Percentiles rank a stretch among this genome's conserved stretches.
Evolutionary conservation across 768 basidiomycete genomes (phyloP).

Genomic region (Pholiota conissans): DNA sequence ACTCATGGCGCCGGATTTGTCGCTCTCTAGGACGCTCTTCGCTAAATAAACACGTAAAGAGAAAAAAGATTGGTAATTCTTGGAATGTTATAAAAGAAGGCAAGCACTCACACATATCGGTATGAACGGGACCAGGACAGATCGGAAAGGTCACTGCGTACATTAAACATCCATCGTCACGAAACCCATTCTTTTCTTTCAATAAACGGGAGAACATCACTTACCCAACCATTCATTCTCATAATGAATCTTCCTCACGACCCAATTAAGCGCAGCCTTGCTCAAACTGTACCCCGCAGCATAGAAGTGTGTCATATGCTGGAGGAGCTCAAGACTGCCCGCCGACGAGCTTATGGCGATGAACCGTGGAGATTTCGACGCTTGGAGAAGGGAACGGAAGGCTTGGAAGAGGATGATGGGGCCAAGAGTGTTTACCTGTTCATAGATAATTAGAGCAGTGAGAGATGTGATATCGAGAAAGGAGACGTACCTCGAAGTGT

Average conservation of each 20-base stretch:
- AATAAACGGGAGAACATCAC: too few relatives aligned
- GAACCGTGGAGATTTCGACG: background rate
- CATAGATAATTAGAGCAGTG: background rate
- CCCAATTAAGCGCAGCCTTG: constrained; percentile 6
- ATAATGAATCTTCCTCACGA: constrained; percentile 5
- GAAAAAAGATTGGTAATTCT: too few relatives aligned
- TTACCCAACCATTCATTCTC: constrained; percentile 10
- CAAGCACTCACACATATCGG: constrained; percentile 6
- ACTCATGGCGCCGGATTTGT: too few relatives aligned
- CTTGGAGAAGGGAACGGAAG: background rate
- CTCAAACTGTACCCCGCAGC: background rate
- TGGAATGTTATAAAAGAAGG: background rate
- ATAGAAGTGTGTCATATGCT: background rate
- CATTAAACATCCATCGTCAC: too few relatives aligned
- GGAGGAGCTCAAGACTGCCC: background rate
- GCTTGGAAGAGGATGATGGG: constrained; percentile 5
- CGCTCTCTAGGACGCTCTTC: too few relatives aligned
- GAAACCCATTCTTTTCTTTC: too few relatives aligned
- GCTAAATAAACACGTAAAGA: too few relatives aligned
- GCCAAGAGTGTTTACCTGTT: constrained; percentile 2
- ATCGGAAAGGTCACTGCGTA: constrained; percentile 5
- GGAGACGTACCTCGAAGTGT: background rate
- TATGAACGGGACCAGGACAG: constrained; percentile 1
- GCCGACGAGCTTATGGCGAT: background rate
- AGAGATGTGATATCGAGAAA: too few relatives aligned